Conservation (phyloP, 352 stramenopile genomes). For the Ophiocytium majus region DNA sequence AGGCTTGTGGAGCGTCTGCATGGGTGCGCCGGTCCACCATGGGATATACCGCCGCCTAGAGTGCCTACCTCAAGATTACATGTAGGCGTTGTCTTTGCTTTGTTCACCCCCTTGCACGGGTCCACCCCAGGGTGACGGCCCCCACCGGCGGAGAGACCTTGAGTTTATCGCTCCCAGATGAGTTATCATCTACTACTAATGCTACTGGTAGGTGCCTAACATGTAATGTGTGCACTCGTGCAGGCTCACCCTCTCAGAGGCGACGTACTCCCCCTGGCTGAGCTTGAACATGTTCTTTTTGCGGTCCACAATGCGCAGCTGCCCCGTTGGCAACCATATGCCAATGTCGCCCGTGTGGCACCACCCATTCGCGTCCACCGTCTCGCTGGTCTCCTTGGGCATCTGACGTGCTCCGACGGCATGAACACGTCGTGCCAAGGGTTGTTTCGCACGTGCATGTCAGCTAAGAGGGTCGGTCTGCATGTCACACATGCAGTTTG, state of each 20-base stretch:
- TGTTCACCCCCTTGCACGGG: too few relatives aligned
- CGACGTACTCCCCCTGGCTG: slow-evolving; percentile 88
- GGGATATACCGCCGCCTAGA: background rate
- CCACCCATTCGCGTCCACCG: slow-evolving; percentile 80
- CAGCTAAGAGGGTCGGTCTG: too few relatives aligned
- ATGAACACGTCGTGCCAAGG: slow-evolving; percentile 68
- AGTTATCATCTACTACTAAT: too few relatives aligned
- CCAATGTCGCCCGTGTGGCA: slow-evolving; percentile 83
- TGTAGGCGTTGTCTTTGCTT: background rate
- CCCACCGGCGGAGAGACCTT: too few relatives aligned
- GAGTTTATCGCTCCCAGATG: too few relatives aligned
- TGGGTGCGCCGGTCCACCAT: too few relatives aligned
- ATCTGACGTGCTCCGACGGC: slow-evolving; percentile 62
- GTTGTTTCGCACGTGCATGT: too few relatives aligned
- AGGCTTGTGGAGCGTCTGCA: too few relatives aligned
- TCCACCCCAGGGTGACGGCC: too few relatives aligned
- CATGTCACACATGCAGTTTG: too few relatives aligned
- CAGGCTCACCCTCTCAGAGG: slow-evolving; percentile 83
- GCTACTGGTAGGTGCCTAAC: too few relatives aligned
- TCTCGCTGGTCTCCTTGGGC: slow-evolving; percentile 63
- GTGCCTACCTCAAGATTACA: background rate
- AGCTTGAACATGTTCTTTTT: slow-evolving; percentile 79
- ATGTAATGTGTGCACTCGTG: too few relatives aligned
- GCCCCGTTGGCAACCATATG: slow-evolving; percentile 58
- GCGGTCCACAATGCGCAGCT: slow-evolving; percentile 84